Evolutionary conservation across 306 rosid species (phyloP).

Genomic region (Argentina anserina): DNA sequence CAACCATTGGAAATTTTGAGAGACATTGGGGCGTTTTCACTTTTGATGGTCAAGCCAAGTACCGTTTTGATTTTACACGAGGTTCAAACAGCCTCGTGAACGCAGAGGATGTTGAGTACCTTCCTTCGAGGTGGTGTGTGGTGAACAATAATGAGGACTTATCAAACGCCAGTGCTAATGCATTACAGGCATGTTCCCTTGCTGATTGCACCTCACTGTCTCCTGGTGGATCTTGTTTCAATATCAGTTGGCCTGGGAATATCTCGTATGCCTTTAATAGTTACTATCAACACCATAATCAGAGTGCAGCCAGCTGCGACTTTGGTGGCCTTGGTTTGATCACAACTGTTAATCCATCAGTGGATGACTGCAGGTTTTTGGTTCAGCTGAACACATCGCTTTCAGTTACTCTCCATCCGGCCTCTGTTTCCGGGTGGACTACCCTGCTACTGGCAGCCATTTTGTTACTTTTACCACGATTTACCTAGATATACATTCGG

Average conservation of each 20-base stretch:
- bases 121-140: conserved; percentile 83
- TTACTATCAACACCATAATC: conserved; percentile 87
- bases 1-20: conserved; percentile 62
- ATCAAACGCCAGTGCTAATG: conserved; percentile 60
- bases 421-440: conserved; percentile 23
- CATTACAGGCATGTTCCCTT: conserved; percentile 56
- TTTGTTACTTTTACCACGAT: conserved; percentile 24
- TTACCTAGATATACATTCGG: conserved; percentile 26
- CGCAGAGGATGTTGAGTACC: conserved; percentile 78
- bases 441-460: conserved; percentile 35
- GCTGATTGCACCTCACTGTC: conserved; percentile 80
- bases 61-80: conserved; percentile 54
- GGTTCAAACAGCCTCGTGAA: conserved; percentile 55
- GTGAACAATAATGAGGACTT: conserved; percentile 76
- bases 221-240: conserved; percentile 81
- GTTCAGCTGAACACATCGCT: conserved; percentile 60
- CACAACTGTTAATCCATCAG: conserved; percentile 82
- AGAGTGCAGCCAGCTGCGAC: conserved; percentile 64
- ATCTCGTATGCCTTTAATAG: conserved; percentile 85
- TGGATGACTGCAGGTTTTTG: conserved; percentile 63
- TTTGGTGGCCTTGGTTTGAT: conserved; percentile 78
- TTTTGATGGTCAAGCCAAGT: conserved; percentile 95
- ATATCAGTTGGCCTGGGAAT: conserved; percentile 76
- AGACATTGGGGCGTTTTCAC: conserved; percentile 94
- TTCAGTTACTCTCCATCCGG: conserved; percentile 27